Conservation (phyloP, 768 basidiomycete genomes). For the Amyloporia xantha region DNA sequence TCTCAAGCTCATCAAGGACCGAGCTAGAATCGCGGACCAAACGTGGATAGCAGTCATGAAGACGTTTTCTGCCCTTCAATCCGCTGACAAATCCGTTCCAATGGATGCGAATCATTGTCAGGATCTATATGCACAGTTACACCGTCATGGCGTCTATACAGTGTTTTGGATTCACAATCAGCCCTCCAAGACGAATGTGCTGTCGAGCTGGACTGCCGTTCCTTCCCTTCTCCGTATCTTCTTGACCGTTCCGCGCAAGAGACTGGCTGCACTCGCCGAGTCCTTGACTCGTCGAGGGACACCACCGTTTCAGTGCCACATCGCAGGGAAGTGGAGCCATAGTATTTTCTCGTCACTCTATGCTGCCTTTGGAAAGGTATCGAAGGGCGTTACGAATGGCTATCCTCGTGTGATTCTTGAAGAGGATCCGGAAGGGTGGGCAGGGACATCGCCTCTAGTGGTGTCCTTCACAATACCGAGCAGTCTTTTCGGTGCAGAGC, state of each 20-base stretch:
- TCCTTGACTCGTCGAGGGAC: constrained; percentile 16
- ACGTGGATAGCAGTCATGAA: constrained; percentile 41
- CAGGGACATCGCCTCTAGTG: constrained; percentile 10
- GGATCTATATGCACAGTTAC: constrained; percentile 40
- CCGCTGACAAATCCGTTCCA: constrained; percentile 19
- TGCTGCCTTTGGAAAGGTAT: constrained; percentile 15
- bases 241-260: constrained; percentile 30
- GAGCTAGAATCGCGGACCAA: constrained; percentile 20
- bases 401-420: constrained; percentile 10
- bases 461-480: constrained; percentile 24
- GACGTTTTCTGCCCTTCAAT: constrained; percentile 23
- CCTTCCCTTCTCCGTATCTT: constrained; percentile 34
- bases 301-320: constrained; percentile 20
- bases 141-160: constrained; percentile 34
- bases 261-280: constrained; percentile 14
- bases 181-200: constrained; percentile 5
- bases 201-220: constrained; percentile 20
- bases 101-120: constrained; percentile 33
- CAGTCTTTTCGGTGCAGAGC: constrained; percentile 16
- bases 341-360: constrained; percentile 25
- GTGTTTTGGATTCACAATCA: constrained; percentile 11
- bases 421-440: constrained; percentile 9
- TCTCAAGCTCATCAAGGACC: constrained; percentile 33
- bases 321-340: constrained; percentile 17
- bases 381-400: constrained; percentile 7